A percentile compares a stretch with the other conserved stretches of the same genome.
Conservation (phyloP, 2,329 filamentous ascomycete genomes). For the Torrubiella hemipterigena region DNA sequence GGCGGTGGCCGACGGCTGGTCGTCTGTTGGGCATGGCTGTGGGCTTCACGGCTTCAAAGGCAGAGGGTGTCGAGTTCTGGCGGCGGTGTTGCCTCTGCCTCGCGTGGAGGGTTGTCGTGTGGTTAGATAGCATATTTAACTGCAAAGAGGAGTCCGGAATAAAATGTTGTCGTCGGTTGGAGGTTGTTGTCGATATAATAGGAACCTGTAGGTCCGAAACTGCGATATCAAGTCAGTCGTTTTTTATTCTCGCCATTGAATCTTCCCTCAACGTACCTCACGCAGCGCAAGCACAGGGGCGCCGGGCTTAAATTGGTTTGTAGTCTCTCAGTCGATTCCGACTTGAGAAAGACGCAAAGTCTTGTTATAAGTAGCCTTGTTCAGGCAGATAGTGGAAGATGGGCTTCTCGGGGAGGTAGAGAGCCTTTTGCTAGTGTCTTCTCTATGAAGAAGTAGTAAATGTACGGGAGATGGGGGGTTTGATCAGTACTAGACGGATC, state of each 20-base stretch:
- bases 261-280: constrained; percentile 46
- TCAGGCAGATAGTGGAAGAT: constrained; percentile 17
- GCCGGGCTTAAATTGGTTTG: constrained; percentile 49
- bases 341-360: constrained; percentile 17
- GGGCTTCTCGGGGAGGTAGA: constrained; percentile 9
- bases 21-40: constrained; percentile 41
- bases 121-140: constrained; percentile 63
- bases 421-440: constrained; percentile 4
- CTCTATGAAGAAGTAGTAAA: constrained; percentile 4
- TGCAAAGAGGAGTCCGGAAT: constrained; percentile 57
- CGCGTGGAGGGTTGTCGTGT: constrained; percentile 59
- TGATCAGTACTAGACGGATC: constrained; percentile 7
- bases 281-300: constrained; percentile 73
- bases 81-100: constrained; percentile 52
- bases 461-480: constrained; percentile 6
- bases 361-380: constrained; percentile 15
- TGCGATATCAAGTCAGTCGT: constrained; percentile 16
- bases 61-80: constrained; percentile 75
- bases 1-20: constrained; percentile 50
- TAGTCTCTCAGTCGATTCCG: constrained; percentile 35
- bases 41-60: constrained; percentile 63
- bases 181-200: constrained; percentile 25
- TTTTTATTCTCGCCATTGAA: constrained; percentile 3
- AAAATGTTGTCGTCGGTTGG: constrained; percentile 39
- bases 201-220: constrained; percentile 38